These are phyloP conservation scores for Pythium plurisporium DNA, from an alignment of 352 stramenopile species.

Conservation along the genomic window DNA sequence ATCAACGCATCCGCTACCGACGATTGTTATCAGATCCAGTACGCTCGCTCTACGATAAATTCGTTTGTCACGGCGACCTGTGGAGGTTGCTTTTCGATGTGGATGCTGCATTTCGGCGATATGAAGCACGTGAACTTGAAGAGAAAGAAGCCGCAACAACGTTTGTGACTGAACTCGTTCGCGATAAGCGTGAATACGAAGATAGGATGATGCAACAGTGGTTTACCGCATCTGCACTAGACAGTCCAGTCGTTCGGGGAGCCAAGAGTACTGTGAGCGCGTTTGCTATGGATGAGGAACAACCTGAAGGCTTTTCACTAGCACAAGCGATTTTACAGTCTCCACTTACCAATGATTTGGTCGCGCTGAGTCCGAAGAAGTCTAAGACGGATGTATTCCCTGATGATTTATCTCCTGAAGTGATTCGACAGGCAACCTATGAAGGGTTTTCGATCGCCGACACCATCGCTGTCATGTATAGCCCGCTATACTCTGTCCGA, in stretches of 20 bases:
- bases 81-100: constrained; percentile 58
- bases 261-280: constrained; percentile 26
- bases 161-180: constrained; percentile 46
- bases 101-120: constrained; percentile 53
- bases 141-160: constrained; percentile 45
- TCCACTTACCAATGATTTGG: constrained; percentile 36
- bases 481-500: background rate
- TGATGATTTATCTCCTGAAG: constrained; percentile 35
- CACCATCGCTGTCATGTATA: constrained; percentile 55
- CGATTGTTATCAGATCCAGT: constrained; percentile 38
- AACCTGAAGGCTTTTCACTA: constrained; percentile 8
- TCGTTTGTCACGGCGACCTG: constrained; percentile 47
- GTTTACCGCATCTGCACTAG: constrained; percentile 44
- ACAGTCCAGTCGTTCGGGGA: constrained; percentile 43
- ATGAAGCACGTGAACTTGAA: constrained; percentile 33
- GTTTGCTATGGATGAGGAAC: background rate
- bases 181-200: constrained; percentile 40
- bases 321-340: constrained; percentile 25
- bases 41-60: constrained; percentile 36
- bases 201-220: constrained; percentile 64
- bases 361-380: constrained; percentile 41
- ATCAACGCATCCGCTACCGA: constrained; percentile 37
- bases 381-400: constrained; percentile 46
- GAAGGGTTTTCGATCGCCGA: constrained; percentile 48
- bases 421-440: constrained; percentile 46